Evolutionary conservation across 306 rosid species (phyloP).

Genomic region (Vigna angularis): DNA sequence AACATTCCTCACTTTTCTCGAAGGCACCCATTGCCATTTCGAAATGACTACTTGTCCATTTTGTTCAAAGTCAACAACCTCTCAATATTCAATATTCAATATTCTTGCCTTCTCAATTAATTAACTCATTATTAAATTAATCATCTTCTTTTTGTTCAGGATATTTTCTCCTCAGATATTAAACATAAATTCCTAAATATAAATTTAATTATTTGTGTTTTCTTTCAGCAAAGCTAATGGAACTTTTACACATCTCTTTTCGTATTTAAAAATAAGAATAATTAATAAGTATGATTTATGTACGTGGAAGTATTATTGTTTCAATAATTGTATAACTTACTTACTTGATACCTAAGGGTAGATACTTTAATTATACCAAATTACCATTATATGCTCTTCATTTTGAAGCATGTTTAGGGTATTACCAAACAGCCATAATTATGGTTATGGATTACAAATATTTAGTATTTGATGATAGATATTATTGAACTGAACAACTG

Average conservation of each 20-base stretch:
- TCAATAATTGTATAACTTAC: slow-evolving; percentile 20
- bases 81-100: slow-evolving; percentile 9
- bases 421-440: slow-evolving; percentile 24
- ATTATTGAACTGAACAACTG: slow-evolving; percentile 17
- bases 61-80: background rate
- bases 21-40: slow-evolving; percentile 5
- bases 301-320: slow-evolving; percentile 36
- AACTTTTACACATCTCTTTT: too few species aligned
- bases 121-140: background rate
- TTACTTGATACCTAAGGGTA: background rate
- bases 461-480: background rate
- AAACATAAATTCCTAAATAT: background rate
- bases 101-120: slow-evolving; percentile 8
- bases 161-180: background rate
- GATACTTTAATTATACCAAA: background rate
- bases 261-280: background rate
- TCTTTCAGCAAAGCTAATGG: too few species aligned
- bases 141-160: background rate
- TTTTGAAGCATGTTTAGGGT: slow-evolving; percentile 6
- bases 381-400: background rate
- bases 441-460: background rate
- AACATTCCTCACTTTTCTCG: slow-evolving; percentile 38
- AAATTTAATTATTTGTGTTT: too few species aligned
- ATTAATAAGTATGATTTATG: background rate
- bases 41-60: slow-evolving; percentile 44